These are phyloP conservation scores for Nitzschia sp. DNA, from an alignment of 108 stramenopile species.

Conservation along the genomic window DNA sequence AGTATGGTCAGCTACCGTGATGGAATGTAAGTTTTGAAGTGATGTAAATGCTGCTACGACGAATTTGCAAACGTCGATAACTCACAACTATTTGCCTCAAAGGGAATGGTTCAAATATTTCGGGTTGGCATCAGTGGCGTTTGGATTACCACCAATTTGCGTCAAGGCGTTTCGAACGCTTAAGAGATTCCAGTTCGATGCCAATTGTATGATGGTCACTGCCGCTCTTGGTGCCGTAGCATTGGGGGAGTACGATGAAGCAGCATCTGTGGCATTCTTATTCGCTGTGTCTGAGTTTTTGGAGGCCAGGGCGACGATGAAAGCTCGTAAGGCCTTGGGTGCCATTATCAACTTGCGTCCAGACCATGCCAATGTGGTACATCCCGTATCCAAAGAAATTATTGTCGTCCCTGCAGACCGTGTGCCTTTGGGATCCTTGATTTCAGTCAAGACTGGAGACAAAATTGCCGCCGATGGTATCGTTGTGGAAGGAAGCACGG, in stretches of 20 bases:
- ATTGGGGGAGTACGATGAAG: constrained; percentile 81
- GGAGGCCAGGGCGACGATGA: constrained; percentile 69
- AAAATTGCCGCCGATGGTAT: constrained; percentile 94
- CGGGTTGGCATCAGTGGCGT: constrained; percentile 69
- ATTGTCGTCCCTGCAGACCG: constrained; percentile 73
- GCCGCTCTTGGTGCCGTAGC: constrained; percentile 83
- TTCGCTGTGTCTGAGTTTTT: constrained; percentile 84
- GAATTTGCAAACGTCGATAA: background rate
- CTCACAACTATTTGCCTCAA: no score
- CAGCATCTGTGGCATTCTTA: constrained; percentile 85
- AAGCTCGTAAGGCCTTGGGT: constrained; percentile 74
- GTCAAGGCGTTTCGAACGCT: constrained; percentile 76
- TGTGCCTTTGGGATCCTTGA: constrained; percentile 71
- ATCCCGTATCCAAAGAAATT: constrained; percentile 51
- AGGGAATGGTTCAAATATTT: constrained; percentile 66
- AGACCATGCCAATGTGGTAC: constrained; percentile 81
- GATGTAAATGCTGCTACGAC: constrained; percentile 7
- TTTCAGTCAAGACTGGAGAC: constrained; percentile 90
- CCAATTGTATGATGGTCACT: constrained; percentile 91
- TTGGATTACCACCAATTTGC: constrained; percentile 79
- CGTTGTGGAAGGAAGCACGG: constrained; percentile 78
- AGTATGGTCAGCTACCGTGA: constrained; percentile 46
- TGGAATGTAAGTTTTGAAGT: constrained; percentile 34
- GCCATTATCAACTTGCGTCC: constrained; percentile 75
- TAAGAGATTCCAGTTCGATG: constrained; percentile 67